Base-by-base conservation (phyloP, 495 filamentous ascomycete species). In the Thozetella sp. region DNA sequence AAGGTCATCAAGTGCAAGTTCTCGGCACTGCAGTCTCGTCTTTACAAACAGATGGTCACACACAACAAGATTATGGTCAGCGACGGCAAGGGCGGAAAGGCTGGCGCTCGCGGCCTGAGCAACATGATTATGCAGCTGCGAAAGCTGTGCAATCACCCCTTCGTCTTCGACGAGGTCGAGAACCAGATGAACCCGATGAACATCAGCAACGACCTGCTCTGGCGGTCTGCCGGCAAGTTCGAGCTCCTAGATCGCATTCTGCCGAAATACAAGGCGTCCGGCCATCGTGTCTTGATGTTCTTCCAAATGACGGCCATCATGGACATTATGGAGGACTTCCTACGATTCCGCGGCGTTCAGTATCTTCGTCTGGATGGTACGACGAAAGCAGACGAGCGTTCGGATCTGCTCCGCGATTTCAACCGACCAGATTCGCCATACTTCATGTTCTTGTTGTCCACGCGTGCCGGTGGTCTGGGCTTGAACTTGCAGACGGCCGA, bases 231-330 rank as follows among this genome's bases (percentile, higher is more conserved):
- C 30, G 95, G 95, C 69, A 99, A 99, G 73, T 99, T 99, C 66
- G 95, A 99, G 76, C 81, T 99, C 12, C 82, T 99, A 17, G 96
- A 99, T 73, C 82, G 95, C 26, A 82, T 99, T 54, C 73, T 99
- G 45, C 95, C 95, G 11, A 99, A 99, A 72, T 97, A 98, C 77
- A 86, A 89, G 61, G 83, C 80, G 0, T 90, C 92, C 2, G 90
- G 91, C 34, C 95, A 99, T 83, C 89, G 96, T 65, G 93, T 97
- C 53, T 73, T 99, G 69, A 98, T 99, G 89, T 99, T 99, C 84
- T 99, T 99, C 84, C 95, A 99, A 74, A 99, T 99, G 95, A 99
- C 95, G 1, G 92, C 96, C 43, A 99, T 99, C 68, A 99, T 99
- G 95, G 97, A 99, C 73, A 99, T 99, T 71, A 98, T 99, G 96